Percentiles rank a stretch among this genome's conserved stretches.
Conservation (phyloP, 2,329 filamentous ascomycete genomes). For the Pseudogymnoascus sp. region DNA sequence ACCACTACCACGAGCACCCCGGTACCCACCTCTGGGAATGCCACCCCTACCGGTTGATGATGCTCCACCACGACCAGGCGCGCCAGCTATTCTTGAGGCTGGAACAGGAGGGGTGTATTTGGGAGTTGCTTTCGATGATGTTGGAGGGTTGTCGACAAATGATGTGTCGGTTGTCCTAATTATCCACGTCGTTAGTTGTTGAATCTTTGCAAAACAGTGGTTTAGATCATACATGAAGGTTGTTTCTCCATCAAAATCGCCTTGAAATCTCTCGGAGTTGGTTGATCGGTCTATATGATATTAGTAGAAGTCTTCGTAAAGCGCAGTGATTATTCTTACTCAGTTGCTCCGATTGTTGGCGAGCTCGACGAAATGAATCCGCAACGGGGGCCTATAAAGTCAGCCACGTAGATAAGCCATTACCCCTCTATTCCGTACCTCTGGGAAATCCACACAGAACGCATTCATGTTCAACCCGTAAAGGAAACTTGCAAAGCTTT, state of each 20-base stretch:
- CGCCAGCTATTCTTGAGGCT: conserved; percentile 25
- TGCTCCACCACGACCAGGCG: conserved; percentile 22
- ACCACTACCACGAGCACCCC: conserved; percentile 19
- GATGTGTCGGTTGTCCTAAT: conserved; percentile 81
- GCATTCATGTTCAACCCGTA: conserved; percentile 99
- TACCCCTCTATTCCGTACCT: conserved; percentile 48
- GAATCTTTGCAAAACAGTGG: conserved; percentile 1
- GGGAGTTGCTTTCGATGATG: conserved; percentile 45
- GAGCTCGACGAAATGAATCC: conserved; percentile 71
- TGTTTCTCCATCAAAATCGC: conserved; percentile 56
- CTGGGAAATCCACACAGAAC: conserved; percentile 95
- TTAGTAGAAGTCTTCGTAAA: conserved; percentile 12
- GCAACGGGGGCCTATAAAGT: conserved; percentile 63
- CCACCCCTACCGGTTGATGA: conserved; percentile 24
- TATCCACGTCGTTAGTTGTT: conserved; percentile 1
- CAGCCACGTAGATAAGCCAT: background rate
- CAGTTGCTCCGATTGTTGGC: conserved; percentile 49
- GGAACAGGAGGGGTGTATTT: conserved; percentile 33
- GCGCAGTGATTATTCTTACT: conserved; percentile 29
- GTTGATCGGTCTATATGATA: conserved; percentile 25
- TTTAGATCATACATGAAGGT: conserved; percentile 67
- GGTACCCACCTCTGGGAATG: background rate
- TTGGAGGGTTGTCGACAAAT: conserved; percentile 76
- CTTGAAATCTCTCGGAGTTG: conserved; percentile 34
- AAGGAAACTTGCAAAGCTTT: conserved; percentile 91